Conservation (phyloP, 225 moss, liverwort and hornwort genomes). For the Pseudoscleropodium purum region DNA sequence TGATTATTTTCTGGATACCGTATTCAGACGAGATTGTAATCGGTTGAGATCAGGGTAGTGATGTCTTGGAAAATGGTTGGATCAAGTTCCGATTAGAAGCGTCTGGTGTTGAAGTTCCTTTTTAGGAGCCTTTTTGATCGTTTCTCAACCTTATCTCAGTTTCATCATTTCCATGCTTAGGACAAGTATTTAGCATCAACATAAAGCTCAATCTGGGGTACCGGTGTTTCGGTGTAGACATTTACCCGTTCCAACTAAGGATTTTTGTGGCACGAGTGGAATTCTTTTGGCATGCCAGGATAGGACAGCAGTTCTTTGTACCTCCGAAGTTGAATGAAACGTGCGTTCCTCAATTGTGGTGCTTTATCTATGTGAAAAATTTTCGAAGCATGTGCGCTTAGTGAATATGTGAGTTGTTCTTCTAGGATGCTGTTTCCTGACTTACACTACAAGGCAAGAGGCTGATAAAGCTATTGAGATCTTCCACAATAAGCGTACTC, state of each 20-base stretch:
- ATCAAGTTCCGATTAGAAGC: not conserved
- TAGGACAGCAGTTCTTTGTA: not conserved
- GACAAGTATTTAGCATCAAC: not conserved
- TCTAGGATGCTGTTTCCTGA: conserved; percentile 87
- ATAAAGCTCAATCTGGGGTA: not conserved
- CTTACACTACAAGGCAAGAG: conserved; percentile 74
- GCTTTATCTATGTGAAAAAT: not conserved
- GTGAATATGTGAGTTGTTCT: not conserved
- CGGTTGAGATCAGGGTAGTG: not conserved
- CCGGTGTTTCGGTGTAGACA: not conserved
- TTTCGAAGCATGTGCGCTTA: not conserved
- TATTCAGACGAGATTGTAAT: not conserved
- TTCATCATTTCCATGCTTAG: not conserved
- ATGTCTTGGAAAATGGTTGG: not conserved
- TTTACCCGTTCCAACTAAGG: too few species aligned
- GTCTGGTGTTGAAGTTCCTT: not conserved
- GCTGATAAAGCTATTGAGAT: conserved; percentile 85
- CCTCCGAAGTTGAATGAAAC: not conserved
- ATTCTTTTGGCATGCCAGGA: not conserved
- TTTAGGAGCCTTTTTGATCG: not conserved
- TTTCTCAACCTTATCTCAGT: not conserved
- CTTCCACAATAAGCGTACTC: conserved; percentile 87
- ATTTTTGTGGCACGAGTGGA: not conserved
- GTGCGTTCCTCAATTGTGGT: not conserved
- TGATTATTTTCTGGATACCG: not conserved